Conservation (phyloP, 108 stramenopile genomes). For the Cyclotella atomus region DNA sequence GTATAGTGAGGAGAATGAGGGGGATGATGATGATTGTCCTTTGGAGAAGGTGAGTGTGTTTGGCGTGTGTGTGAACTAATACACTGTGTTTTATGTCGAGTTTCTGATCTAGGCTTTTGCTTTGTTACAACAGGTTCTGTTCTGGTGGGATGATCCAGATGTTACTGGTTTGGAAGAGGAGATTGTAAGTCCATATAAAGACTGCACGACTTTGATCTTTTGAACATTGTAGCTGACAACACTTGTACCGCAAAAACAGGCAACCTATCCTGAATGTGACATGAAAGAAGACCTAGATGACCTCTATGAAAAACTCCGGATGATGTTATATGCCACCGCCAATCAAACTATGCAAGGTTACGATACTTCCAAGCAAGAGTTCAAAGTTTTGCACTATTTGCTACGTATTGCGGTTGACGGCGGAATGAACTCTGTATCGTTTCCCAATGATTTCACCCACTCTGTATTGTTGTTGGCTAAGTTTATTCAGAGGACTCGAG, state of each 20-base stretch:
- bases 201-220: background rate
- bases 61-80: too few species aligned
- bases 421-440: constrained; percentile 29
- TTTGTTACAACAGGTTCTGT: too few species aligned
- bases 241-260: background rate
- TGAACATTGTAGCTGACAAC: background rate
- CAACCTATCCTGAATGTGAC: constrained; percentile 37
- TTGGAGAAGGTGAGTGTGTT: constrained; percentile 38
- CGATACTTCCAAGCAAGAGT: constrained; percentile 24
- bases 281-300: constrained; percentile 38
- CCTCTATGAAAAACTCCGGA: constrained; percentile 41
- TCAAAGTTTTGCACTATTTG: constrained; percentile 39
- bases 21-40: constrained; percentile 47
- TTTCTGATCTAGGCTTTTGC: too few species aligned
- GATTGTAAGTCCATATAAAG: constrained; percentile 16
- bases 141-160: constrained; percentile 53
- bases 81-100: too few species aligned
- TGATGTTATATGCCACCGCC: constrained; percentile 49
- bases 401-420: constrained; percentile 25
- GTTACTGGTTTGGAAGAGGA: constrained; percentile 42
- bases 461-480: constrained; percentile 35
- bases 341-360: constrained; percentile 29
- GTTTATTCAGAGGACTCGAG: constrained; percentile 31
- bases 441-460: constrained; percentile 45
- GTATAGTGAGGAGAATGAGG: constrained; percentile 39